Percentiles rank a stretch among this genome's conserved stretches.
phyloP scores from a whole-genome alignment of 768 basidiomycete species.

The Russula earlei region DNA sequence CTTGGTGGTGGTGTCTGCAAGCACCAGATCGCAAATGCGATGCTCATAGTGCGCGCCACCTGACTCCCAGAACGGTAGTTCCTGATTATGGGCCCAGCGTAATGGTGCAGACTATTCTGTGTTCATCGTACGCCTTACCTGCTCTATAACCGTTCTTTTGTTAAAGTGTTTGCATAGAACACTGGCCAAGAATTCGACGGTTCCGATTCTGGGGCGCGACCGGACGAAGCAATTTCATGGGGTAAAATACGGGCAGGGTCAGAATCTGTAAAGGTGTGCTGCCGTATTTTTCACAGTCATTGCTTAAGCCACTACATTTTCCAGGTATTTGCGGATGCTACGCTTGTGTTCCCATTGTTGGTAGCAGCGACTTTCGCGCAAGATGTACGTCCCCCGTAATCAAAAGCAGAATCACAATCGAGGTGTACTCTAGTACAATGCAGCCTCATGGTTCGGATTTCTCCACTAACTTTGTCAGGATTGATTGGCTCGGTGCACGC shows the following conservation, averaged over 20 bases:
- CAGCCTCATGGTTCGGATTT: neutral
- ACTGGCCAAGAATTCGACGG: slow-evolving; percentile 99
- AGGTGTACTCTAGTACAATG: neutral
- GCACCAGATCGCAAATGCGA: slow-evolving; percentile 99
- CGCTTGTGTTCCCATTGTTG: slow-evolving; percentile 87
- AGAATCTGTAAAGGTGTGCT: slow-evolving; percentile 67
- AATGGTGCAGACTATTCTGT: slow-evolving; percentile 98
- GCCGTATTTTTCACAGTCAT: too few species aligned
- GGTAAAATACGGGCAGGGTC: slow-evolving; percentile 89
- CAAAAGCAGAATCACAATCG: neutral
- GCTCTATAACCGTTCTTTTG: neutral
- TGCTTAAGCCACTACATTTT: neutral
- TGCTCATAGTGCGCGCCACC: slow-evolving; percentile 73
- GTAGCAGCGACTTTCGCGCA: slow-evolving; percentile 91
- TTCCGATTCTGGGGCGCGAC: slow-evolving; percentile 92
- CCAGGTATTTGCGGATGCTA: slow-evolving; percentile 89
- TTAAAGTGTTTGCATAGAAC: slow-evolving; percentile 42
- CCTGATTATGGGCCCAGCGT: slow-evolving; percentile 41
- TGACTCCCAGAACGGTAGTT: slow-evolving; percentile 7
- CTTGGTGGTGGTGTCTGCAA: slow-evolving; percentile 98
- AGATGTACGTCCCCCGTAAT: slow-evolving; percentile 20
- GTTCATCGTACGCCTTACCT: slow-evolving; percentile 60
- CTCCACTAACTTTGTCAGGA: neutral
- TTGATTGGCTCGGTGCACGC: neutral
- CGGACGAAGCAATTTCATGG: slow-evolving; percentile 98